Percentiles rank a stretch among this genome's conserved stretches.
Conservation (phyloP, 495 filamentous ascomycete species). For the Oidiodendron maius region DNA sequence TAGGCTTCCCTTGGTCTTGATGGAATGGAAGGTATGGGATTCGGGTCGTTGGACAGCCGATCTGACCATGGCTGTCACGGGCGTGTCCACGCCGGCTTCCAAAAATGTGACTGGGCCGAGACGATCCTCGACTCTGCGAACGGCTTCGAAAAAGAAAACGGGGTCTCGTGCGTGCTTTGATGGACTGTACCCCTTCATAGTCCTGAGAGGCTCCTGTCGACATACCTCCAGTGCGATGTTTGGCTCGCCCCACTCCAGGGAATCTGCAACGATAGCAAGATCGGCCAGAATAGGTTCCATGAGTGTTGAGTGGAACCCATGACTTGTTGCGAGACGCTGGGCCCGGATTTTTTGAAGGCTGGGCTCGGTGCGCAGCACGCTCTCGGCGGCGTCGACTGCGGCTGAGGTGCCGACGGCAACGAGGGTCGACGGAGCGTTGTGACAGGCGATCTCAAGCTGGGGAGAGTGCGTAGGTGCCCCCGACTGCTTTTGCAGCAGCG, state of each 20-base stretch:
- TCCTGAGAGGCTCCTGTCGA: too few species aligned
- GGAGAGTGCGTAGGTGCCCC: constrained; percentile 5
- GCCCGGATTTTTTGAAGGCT: not conserved
- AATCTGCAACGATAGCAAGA: constrained; percentile 19
- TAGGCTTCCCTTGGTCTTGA: constrained; percentile 19
- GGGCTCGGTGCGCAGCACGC: too few species aligned
- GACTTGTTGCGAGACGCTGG: constrained; percentile 31
- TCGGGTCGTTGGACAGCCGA: too few species aligned
- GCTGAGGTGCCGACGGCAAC: constrained; percentile 25
- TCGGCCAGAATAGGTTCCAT: constrained; percentile 29
- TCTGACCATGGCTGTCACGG: constrained; percentile 16
- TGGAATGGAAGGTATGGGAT: not conserved
- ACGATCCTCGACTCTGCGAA: constrained; percentile 25
- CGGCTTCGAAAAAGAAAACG: constrained; percentile 36
- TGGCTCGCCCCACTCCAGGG: not conserved
- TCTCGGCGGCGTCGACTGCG: constrained; percentile 21
- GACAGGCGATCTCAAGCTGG: constrained; percentile 36
- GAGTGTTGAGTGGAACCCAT: constrained; percentile 40
- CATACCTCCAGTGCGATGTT: not conserved
- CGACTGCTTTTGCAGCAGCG: too few species aligned
- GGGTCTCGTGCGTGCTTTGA: constrained; percentile 29
- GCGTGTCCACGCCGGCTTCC: too few species aligned
- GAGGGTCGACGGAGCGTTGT: constrained; percentile 29
- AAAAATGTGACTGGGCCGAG: constrained; percentile 22
- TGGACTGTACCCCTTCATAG: not conserved